Conservation (phyloP, 768 basidiomycete species). For the Hygrocybe punicea region DNA sequence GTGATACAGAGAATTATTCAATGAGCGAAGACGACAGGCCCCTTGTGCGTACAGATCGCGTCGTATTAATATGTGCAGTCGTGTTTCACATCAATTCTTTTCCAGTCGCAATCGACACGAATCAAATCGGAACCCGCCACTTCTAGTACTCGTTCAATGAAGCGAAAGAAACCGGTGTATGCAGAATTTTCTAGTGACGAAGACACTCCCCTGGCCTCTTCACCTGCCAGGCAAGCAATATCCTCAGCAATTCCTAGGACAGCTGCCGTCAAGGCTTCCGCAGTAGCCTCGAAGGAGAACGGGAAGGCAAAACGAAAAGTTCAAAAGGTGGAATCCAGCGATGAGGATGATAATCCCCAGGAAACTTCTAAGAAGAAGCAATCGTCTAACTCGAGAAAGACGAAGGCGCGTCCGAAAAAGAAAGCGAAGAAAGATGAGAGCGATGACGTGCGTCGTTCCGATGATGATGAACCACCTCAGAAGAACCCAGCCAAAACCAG, state of each 20-base stretch:
- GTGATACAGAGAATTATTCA: constrained; percentile 39
- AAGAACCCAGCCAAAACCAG: constrained; percentile 32
- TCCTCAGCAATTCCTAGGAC: constrained; percentile 41
- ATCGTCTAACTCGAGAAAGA: constrained; percentile 28
- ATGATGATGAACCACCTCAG: constrained; percentile 37
- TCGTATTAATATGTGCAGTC: constrained; percentile 12
- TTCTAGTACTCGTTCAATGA: constrained; percentile 40
- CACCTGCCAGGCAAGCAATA: constrained; percentile 53
- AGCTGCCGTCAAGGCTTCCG: constrained; percentile 40
- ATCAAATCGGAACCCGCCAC: constrained; percentile 42
- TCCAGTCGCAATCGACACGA: constrained; percentile 54
- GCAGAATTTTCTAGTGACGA: constrained; percentile 66
- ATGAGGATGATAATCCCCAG: constrained; percentile 44
- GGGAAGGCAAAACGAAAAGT: constrained; percentile 38
- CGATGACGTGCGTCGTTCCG: constrained; percentile 17
- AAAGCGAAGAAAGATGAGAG: constrained; percentile 56
- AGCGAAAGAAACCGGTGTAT: constrained; percentile 59
- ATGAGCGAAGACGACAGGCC: constrained; percentile 74
- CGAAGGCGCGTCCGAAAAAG: constrained; percentile 60
- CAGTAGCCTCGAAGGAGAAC: constrained; percentile 36
- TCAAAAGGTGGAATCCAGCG: constrained; percentile 33
- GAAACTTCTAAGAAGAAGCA: constrained; percentile 48
- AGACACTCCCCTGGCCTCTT: constrained; percentile 68
- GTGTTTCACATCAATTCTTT: constrained; percentile 24
- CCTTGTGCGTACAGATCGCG: constrained; percentile 47